Base-by-base conservation (phyloP, 1,139 yeast genomes). In the Arxiozyma heterogenica region DNA sequence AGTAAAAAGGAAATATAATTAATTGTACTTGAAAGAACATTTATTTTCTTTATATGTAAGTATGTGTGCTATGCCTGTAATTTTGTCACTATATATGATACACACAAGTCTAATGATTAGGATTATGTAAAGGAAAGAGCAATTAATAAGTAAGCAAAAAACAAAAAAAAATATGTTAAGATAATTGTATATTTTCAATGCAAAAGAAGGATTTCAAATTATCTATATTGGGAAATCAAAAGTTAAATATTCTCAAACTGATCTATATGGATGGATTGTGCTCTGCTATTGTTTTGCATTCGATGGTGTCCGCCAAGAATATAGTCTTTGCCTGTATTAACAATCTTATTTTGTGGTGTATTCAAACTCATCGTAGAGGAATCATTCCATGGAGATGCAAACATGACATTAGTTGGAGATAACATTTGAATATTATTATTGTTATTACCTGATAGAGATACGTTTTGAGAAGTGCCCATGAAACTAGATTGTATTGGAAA, bases 211-310 rank as follows among this genome's bases (percentile, higher is more conserved):
- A 6, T 12, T 15, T 34, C 6, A 34, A 11, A 6, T 34, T 15
- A 11, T 15, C 6, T 34, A 12, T 34, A 34, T 12, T 12, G 4
- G 39, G 39, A 34, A 34, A 34, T 34, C 6, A 4, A 34, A 34
- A 12, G 17, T 43, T 20, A 41, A n/a, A 25, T 21, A 12, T 51
- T 55, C 55, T 64, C 63, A 51, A 65, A 68, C 42, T 66, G 61
- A 56, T 69, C 72, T 12, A 68, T 67, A 54, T 68, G 71, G 45
- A 67, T 62, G 15, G 71, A 64, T 54, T 67, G 71, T 4, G 69
- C 66, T 54, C 71, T 66, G 41, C 66, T 65, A 49, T 63, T 66
- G 51, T 65, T 67, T 30, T 59, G 59, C 15, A 61, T 57, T 41
- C 65, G 54, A 49, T 62, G 64, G 51, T 65, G 68, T 4, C 70